Percentiles rank a stretch among this genome's conserved stretches.
Conservation (phyloP, 495 filamentous ascomycete genomes). For the Neurospora sp. region DNA sequence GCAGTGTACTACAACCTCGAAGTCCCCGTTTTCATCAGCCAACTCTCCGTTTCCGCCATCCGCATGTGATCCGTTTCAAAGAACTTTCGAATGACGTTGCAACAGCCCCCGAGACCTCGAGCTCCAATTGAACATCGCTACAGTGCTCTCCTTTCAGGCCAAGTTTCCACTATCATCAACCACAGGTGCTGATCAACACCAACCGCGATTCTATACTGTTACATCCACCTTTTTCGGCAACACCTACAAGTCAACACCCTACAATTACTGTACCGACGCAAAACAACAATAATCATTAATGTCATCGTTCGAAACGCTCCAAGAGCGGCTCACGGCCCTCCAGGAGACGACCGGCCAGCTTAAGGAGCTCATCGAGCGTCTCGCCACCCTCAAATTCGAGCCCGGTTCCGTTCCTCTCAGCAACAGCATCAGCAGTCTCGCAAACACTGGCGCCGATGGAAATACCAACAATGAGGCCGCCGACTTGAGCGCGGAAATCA, state of each 20-base stretch:
- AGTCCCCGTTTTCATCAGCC: neutral
- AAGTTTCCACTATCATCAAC: neutral
- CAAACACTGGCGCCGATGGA: neutral
- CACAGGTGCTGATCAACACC: neutral
- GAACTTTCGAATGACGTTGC: neutral
- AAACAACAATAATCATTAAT: neutral
- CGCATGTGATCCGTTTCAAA: neutral
- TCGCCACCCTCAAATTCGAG: conserved; percentile 57
- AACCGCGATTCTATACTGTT: neutral
- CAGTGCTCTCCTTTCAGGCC: neutral
- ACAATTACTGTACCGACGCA: neutral
- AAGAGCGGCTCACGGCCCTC: conserved; percentile 56
- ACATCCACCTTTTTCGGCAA: neutral
- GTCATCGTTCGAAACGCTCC: conserved; percentile 48
- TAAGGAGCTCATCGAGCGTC: conserved; percentile 62
- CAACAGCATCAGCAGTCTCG: conserved; percentile 3
- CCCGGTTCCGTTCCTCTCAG: conserved; percentile 45
- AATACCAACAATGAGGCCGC: conserved; percentile 35
- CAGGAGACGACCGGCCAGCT: conserved; percentile 58
- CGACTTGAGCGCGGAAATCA: conserved; percentile 79
- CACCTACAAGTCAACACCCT: neutral
- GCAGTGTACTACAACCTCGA: neutral
- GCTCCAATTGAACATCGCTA: neutral
- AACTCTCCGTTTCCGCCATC: neutral
- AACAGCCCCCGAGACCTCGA: neutral